Evolutionary conservation across 257 asterid genomes (phyloP).

Genomic region (Jaltomata sinuosa): DNA sequence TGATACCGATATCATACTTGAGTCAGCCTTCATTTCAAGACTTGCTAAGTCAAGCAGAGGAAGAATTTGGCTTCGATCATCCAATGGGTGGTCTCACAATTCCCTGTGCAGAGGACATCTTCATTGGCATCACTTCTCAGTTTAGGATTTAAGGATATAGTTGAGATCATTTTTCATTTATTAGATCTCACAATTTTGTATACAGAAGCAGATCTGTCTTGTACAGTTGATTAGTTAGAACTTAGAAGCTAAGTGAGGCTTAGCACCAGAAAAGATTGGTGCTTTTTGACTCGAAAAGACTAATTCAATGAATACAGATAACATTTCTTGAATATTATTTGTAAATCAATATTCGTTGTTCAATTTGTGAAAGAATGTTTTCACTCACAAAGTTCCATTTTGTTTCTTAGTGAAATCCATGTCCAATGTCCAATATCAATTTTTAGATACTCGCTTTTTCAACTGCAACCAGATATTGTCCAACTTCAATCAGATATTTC

Average conservation of each 20-base stretch:
- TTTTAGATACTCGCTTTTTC: neutral
- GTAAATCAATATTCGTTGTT: neutral
- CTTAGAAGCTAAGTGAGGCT: neutral
- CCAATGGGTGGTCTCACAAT: constrained; percentile 16
- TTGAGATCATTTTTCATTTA: neutral
- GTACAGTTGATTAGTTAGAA: neutral
- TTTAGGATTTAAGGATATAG: neutral
- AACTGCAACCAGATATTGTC: neutral
- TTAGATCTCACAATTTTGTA: neutral
- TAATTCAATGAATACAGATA: neutral
- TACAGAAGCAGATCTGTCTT: neutral
- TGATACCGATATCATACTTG: constrained; percentile 10
- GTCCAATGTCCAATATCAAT: neutral
- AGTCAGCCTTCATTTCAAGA: neutral
- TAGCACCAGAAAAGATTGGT: neutral
- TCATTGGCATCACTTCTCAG: constrained; percentile 27
- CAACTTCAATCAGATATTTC: neutral
- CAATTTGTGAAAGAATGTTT: no score
- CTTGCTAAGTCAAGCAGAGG: neutral
- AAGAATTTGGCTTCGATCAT: neutral
- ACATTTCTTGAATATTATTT: no score
- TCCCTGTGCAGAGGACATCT: constrained; percentile 38
- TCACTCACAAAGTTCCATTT: no score
- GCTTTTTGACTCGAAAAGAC: neutral
- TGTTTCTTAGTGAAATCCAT: neutral